Evolutionary conservation across 139 green algal genomes (phyloP).

Genomic region (Closterium sp.): DNA sequence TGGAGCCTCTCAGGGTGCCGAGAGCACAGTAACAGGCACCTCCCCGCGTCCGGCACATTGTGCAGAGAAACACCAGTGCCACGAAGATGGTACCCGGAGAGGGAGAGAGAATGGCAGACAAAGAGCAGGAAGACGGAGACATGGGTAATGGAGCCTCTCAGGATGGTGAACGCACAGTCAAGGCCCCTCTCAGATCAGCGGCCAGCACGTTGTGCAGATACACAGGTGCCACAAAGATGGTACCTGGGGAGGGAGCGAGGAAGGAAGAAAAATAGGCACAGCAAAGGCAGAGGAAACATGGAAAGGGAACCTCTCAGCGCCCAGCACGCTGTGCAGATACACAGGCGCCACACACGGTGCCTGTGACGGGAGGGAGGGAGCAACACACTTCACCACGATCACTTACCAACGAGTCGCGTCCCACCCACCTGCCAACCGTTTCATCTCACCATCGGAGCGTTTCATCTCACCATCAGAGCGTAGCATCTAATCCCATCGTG

Average conservation of each 20-base stretch:
- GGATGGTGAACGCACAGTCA: neutral
- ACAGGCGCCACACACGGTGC: slow-evolving; percentile 24
- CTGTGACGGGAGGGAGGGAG: neutral
- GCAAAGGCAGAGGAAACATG: too few relatives aligned
- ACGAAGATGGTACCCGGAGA: slow-evolving; percentile 22
- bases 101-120: neutral
- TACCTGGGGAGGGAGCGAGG: neutral
- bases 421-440: too few relatives aligned
- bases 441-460: too few relatives aligned
- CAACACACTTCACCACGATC: neutral
- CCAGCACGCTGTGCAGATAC: slow-evolving; percentile 38
- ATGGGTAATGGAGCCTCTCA: too few relatives aligned
- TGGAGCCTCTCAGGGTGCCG: slow-evolving; percentile 9
- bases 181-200: neutral
- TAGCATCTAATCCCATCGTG: too few relatives aligned
- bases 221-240: slow-evolving; percentile 34
- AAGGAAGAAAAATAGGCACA: too few relatives aligned
- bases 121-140: neutral
- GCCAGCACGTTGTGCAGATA: slow-evolving; percentile 45
- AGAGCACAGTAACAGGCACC: slow-evolving; percentile 25
- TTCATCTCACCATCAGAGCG: neutral
- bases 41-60: slow-evolving; percentile 17
- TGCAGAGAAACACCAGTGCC: slow-evolving; percentile 36
- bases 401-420: too few relatives aligned
- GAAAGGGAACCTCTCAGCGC: slow-evolving; percentile 6